Evolutionary conservation across 371 early-diverging fungal genomes (phyloP).

Genomic region (Thermomucor indicae-seudaticae): DNA sequence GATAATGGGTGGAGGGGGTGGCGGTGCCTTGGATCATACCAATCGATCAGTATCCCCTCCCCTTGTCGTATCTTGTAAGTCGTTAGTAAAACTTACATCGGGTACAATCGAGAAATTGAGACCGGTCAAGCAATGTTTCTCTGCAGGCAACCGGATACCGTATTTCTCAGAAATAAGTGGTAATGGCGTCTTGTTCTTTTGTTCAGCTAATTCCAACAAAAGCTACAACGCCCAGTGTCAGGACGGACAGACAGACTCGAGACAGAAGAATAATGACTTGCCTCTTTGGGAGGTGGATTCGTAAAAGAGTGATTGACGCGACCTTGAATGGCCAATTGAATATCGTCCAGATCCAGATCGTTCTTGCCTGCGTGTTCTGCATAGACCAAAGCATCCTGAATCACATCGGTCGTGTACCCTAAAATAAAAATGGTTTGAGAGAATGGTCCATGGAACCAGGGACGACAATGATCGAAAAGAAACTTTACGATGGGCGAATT

Average conservation of each 20-base stretch:
- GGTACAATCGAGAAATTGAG: conserved; percentile 89
- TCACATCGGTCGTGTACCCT: conserved; percentile 93
- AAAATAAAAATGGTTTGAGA: conserved; percentile 7
- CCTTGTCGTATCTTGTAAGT: neutral
- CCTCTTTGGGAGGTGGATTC: conserved; percentile 86
- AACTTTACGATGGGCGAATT: conserved; percentile 83
- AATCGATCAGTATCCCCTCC: neutral
- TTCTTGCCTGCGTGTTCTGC: conserved; percentile 89
- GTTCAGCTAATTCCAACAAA: conserved; percentile 79
- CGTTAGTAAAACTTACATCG: conserved; percentile 46
- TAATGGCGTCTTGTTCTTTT: conserved; percentile 84
- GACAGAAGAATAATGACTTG: no score
- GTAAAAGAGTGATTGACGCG: conserved; percentile 90
- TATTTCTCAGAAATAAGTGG: conserved; percentile 87
- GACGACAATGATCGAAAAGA: neutral
- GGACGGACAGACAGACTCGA: no score
- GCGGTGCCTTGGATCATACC: conserved; percentile 24
- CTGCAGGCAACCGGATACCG: conserved; percentile 91
- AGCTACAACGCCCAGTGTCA: conserved; percentile 47
- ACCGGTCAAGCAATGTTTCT: conserved; percentile 84
- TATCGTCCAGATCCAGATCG: conserved; percentile 86
- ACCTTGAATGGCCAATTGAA: conserved; percentile 91
- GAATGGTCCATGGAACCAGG: neutral
- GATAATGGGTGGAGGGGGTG: conserved; percentile 24
- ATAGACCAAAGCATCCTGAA: conserved; percentile 92